Evolutionary conservation across 371 early-diverging fungal genomes (phyloP).

Genomic region (Apophysomyces variabilis): DNA sequence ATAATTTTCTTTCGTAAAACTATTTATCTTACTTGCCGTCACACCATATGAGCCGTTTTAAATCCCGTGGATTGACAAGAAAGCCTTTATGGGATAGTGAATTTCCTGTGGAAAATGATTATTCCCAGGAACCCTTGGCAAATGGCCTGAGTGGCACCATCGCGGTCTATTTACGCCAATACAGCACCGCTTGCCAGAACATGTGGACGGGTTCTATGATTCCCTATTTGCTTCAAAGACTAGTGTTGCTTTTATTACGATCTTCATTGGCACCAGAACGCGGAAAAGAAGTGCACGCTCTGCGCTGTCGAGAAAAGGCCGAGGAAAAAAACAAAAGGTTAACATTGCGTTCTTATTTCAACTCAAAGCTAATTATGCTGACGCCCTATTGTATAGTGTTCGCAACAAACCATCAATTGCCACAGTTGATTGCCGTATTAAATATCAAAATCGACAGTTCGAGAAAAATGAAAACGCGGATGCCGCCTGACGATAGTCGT

Average conservation of each 20-base stretch:
- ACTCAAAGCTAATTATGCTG: too few species aligned
- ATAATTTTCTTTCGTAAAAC: background rate
- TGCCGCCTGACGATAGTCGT: too few species aligned
- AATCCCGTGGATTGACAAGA: background rate
- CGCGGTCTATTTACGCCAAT: background rate
- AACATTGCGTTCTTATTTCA: background rate
- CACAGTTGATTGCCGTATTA: too few species aligned
- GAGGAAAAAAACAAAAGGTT: background rate
- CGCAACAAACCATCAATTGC: slow-evolving; percentile 27
- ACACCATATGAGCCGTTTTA: background rate
- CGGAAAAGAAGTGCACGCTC: background rate
- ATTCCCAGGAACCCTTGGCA: background rate
- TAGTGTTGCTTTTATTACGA: background rate
- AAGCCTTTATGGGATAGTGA: background rate
- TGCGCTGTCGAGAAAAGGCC: background rate
- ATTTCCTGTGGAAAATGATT: background rate
- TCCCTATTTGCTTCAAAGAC: background rate
- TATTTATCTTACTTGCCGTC: background rate
- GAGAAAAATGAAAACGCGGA: too few species aligned
- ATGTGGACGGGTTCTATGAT: background rate
- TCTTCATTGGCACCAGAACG: too few species aligned
- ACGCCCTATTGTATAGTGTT: too few species aligned
- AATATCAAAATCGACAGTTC: too few species aligned
- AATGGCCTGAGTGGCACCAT: background rate
- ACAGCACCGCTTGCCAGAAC: background rate